Evolutionary conservation across 1,284 basidiomycete species (phyloP).

Genomic region (Phylloboletellus chloephorus): DNA sequence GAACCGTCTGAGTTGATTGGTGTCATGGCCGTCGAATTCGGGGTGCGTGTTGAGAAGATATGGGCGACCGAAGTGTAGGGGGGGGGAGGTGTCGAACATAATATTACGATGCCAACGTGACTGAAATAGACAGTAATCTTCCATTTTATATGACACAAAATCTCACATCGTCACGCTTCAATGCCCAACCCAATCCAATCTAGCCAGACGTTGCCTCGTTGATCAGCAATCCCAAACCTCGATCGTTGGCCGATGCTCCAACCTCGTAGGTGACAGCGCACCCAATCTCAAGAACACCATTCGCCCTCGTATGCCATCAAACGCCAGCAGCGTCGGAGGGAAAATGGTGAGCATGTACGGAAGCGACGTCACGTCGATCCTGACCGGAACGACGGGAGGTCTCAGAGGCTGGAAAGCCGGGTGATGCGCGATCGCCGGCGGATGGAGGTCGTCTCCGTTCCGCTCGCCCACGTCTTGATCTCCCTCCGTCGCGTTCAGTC

Average conservation of each 20-base stretch:
- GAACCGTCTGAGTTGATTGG: too few species aligned
- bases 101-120: too few species aligned
- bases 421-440: background rate
- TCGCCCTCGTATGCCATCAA: background rate
- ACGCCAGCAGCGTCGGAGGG: background rate
- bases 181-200: too few species aligned
- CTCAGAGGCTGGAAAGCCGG: background rate
- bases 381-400: background rate
- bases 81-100: too few species aligned
- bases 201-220: too few species aligned
- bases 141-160: too few species aligned
- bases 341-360: background rate
- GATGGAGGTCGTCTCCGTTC: background rate
- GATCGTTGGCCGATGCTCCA: background rate
- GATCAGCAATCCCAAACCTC: background rate
- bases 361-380: background rate
- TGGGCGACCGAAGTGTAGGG: too few species aligned
- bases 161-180: too few species aligned
- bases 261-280: background rate
- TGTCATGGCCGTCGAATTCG: too few species aligned
- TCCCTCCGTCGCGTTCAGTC: background rate
- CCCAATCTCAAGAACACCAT: slow-evolving; percentile 2
- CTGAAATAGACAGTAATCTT: too few species aligned
- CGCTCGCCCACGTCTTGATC: background rate
- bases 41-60: too few species aligned